Conservation (phyloP, 2,329 filamentous ascomycete genomes). For the Curvularia sp. region DNA sequence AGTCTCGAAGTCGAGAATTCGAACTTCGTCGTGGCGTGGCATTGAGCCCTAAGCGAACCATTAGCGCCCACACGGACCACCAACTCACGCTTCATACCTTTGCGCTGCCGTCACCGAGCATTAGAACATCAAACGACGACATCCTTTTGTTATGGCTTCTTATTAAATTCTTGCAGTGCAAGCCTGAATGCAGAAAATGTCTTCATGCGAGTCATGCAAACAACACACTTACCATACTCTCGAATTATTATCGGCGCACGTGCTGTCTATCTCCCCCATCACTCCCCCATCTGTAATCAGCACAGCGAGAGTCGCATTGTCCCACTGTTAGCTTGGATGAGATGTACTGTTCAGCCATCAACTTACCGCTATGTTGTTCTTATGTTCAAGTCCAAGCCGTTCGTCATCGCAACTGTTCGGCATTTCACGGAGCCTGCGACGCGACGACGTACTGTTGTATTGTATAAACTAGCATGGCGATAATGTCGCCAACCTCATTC, state of each 20-base stretch:
- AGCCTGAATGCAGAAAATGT: not conserved
- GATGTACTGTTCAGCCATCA: constrained; percentile 2
- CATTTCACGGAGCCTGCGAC: not conserved
- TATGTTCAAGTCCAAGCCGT: not conserved
- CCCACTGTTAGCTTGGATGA: not conserved
- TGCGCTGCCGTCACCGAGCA: not conserved
- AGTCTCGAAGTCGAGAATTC: constrained; percentile 2
- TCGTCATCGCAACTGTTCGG: not conserved
- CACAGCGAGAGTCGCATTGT: constrained; percentile 4
- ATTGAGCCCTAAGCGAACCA: not conserved
- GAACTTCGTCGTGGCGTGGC: not conserved
- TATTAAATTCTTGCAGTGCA: not conserved
- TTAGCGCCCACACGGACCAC: constrained; percentile 10
- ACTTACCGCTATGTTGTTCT: not conserved
- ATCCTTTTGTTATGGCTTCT: not conserved
- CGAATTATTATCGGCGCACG: not conserved
- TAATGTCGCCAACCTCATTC: not conserved
- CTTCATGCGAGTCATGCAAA: not conserved
- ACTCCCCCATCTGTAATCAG: not conserved
- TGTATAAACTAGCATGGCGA: not conserved
- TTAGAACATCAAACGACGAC: not conserved
- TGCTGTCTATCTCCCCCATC: not conserved
- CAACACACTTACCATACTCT: not conserved
- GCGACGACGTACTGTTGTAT: constrained; percentile 2
- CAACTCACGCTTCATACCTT: not conserved